phyloP scores from a whole-genome alignment of 805 yeast genomes.

The Komagataella populi region DNA sequence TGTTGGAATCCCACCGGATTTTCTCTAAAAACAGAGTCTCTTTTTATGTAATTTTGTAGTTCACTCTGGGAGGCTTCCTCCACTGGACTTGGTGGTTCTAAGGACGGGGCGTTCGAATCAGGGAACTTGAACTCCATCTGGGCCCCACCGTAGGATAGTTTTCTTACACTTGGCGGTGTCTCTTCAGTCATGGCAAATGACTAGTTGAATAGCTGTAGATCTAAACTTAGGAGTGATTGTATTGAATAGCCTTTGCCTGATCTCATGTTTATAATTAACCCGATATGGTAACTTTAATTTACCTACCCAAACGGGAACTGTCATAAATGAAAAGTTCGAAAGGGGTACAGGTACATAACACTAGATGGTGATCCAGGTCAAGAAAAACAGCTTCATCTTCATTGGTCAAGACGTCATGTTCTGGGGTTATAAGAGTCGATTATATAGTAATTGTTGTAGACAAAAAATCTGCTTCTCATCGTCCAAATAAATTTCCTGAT shows the following conservation, averaged over 20 bases:
- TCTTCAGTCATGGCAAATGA: background rate
- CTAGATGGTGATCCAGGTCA: no score
- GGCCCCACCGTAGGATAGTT: slow-evolving; percentile 5
- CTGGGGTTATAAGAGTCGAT: no score
- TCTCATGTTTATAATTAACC: background rate
- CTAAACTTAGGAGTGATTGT: background rate
- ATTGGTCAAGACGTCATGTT: no score
- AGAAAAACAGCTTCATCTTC: background rate
- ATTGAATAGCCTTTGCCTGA: background rate
- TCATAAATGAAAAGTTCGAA: background rate
- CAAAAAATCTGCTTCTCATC: background rate
- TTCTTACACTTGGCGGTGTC: slow-evolving; percentile 3
- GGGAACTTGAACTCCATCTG: slow-evolving; percentile 6
- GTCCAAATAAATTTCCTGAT: background rate
- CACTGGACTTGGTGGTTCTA: background rate
- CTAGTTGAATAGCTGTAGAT: background rate
- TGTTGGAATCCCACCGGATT: slow-evolving; percentile 5
- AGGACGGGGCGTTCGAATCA: background rate
- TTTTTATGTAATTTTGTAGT: slow-evolving; percentile 2
- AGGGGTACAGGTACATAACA: no score
- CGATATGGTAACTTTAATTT: background rate
- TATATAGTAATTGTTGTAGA: no score
- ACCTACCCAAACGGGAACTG: background rate
- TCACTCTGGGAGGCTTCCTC: background rate
- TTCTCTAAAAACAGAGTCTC: slow-evolving; percentile 4